Evolutionary conservation across 2,329 filamentous ascomycete species (phyloP).

Genomic region (Stylonectria norvegica): DNA sequence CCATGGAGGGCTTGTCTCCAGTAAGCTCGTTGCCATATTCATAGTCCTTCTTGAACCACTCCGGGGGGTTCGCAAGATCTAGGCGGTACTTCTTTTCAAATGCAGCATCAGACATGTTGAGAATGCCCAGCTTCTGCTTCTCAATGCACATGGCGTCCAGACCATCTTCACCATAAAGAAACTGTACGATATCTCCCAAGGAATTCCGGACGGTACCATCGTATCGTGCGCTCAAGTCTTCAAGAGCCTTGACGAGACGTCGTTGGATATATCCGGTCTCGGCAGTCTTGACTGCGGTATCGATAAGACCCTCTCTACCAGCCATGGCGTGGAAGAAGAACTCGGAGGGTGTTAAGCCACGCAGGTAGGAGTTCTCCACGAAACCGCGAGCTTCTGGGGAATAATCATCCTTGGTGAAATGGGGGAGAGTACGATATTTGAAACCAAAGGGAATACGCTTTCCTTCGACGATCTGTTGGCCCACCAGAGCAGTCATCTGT

Average conservation of each 20-base stretch:
- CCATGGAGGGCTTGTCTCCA: slow-evolving; percentile 84
- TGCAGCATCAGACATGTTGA: slow-evolving; percentile 71
- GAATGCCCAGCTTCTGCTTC: slow-evolving; percentile 83
- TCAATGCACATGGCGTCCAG: slow-evolving; percentile 92
- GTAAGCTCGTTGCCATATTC: slow-evolving; percentile 84
- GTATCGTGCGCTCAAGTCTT: slow-evolving; percentile 97
- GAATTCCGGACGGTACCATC: slow-evolving; percentile 97
- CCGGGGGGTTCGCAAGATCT: slow-evolving; percentile 59
- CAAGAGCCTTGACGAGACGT: slow-evolving; percentile 94
- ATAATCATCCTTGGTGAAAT: slow-evolving; percentile 99
- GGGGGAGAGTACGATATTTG: slow-evolving; percentile 93
- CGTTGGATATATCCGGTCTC: slow-evolving; percentile 99
- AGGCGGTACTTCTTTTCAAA: slow-evolving; percentile 82
- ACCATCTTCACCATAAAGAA: slow-evolving; percentile 96
- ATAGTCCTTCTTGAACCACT: slow-evolving; percentile 57
- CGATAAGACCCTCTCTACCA: slow-evolving; percentile 98
- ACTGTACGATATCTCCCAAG: slow-evolving; percentile 92
- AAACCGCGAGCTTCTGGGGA: slow-evolving; percentile 96
- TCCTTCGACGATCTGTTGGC: slow-evolving; percentile 96
- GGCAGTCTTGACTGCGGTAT: slow-evolving; percentile 98
- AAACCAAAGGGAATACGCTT: slow-evolving; percentile 99
- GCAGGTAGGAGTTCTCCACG: slow-evolving; percentile 96
- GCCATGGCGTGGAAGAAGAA: slow-evolving; percentile 99
- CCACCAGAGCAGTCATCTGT: slow-evolving; percentile 97
- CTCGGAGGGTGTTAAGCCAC: slow-evolving; percentile 89